phyloP scores from a whole-genome alignment of 164 flowering plant genomes.

The Magnolia changhungtana region DNA sequence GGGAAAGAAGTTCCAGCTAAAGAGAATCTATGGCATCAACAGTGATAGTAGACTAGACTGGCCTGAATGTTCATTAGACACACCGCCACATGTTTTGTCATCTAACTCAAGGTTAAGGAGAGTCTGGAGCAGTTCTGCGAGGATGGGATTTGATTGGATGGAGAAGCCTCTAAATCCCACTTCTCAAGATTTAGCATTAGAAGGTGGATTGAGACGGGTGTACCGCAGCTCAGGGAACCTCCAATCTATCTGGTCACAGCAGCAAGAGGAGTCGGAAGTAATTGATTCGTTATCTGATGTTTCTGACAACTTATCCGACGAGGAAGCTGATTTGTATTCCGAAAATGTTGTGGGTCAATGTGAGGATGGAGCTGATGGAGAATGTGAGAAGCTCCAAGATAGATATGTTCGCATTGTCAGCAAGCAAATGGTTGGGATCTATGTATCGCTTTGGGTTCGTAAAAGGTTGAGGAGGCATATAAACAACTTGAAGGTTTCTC shows the following conservation, averaged over 20 bases:
- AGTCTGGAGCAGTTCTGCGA: conserved; percentile 64
- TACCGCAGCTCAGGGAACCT: conserved; percentile 58
- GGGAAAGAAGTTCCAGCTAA: conserved; percentile 33
- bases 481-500: conserved; percentile 78
- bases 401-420: conserved; percentile 78
- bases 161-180: conserved; percentile 31
- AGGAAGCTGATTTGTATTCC: conserved; percentile 37
- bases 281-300: conserved; percentile 42
- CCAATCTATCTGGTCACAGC: conserved; percentile 31
- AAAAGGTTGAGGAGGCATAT: conserved; percentile 77
- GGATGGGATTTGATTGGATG: conserved; percentile 47
- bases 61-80: conserved; percentile 69
- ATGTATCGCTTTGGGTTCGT: conserved; percentile 86
- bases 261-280: conserved; percentile 33
- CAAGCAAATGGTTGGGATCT: conserved; percentile 98
- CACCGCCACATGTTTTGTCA: conserved; percentile 39
- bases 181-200: conserved; percentile 23
- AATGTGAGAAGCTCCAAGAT: conserved; percentile 25
- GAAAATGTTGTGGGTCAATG: conserved; percentile 25
- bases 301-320: conserved; percentile 39
- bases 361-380: conserved; percentile 11
- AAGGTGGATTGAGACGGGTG: conserved; percentile 40
- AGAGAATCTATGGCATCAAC: conserved; percentile 46
- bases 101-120: conserved; percentile 49
- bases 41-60: conserved; percentile 54